Evolutionary conservation across 2,329 filamentous ascomycete genomes (phyloP), one percentile per base, ranked within the genome.

Genomic region (Aspergillus ochraceoroseus): DNA sequence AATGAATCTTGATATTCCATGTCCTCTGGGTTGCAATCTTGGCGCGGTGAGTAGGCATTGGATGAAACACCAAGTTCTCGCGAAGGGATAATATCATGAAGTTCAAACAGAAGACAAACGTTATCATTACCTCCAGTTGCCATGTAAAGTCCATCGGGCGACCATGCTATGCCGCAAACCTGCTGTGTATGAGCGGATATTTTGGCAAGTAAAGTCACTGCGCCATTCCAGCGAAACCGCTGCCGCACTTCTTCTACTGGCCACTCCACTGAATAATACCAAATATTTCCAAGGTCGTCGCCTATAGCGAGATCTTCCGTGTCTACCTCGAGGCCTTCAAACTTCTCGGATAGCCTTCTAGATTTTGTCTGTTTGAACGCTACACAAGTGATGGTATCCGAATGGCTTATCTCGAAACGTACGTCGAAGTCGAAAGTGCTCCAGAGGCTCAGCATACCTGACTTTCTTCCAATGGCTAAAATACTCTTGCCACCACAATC

Each of bases 111-210:
- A 52, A 82, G 85, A 57, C 90, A 94, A 2, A 80, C 65, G 57
- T 96, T 95, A 68, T 98, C 92, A 58, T 98, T 96, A 15, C 86
- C 87, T 5, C 92, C 89, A 3, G 86, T 88, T 9, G 87, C 87
- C 60, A 98, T 89, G 23, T 81, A 74, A 2, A 74, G 73, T 3
- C 87, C 87, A 54, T 86, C 79, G 2, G 72, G 70, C 3, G 87
- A 89, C 87, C 89, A 96, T 2, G 85, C 77, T n/a, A 98, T 71
- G 1, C 90, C 90, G 56, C 92, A 98, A 39, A 98, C 83, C 58
- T 96, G 89, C 64, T 95, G 88, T 1, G 74, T 79, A 60, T 96
- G 90, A 5, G 87, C 79, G 20, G 75, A 75, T 53, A 96, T 82
- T 49, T 82, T 81, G 14, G 84, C 82, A 36, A 95, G 69, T 15